Base-by-base conservation (phyloP, 768 basidiomycete genomes). In the Lentinus brumalis region DNA sequence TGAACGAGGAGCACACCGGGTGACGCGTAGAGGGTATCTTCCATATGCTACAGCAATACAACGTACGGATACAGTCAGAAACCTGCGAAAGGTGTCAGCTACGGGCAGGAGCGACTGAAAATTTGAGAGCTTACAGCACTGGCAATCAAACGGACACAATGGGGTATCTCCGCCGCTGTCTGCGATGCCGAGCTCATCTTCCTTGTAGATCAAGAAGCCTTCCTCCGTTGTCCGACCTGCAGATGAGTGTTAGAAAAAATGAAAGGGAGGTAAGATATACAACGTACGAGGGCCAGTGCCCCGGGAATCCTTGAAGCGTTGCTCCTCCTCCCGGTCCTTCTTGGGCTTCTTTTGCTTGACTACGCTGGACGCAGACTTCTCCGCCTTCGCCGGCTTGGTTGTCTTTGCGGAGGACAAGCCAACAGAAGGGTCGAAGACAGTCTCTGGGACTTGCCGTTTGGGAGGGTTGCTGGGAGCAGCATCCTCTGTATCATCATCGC, bases 131-230 rank as follows among this genome's bases (percentile, higher is more conserved):
- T 75, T 68, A 92, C 93, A 94, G 67, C 93, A 94, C 40, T 91
- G 80, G 73, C 93, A 94, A 71, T 94, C 93, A 70, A 94, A 94
- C 6, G 93, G 93, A 76, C 92, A 94, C 42, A 90, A 73, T 3
- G 89, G 83, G 0, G 92, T 93, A 72, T 91, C 92, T 94, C 93
- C 92, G 47, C 87, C 87, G 59, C 83, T 77, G 58, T 81, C 77
- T 44, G 74, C 74, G 53, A 94, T 86, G 15, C 88, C 87, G 3
- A 94, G 83, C 65, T 94, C 92, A 60, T 87, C 88, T 74, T 92
- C 92, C 69, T 91, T 92, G 73, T 87, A 94, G 39, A 94, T 83
- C 14, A 74, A 71, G 77, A 82, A 93, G 4, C 92, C 93, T 69
- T 94, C 93, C 59, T 86, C 88, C 0, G 92, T 94, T 71, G 79